Evolutionary conservation across 2,329 filamentous ascomycete genomes (phyloP), one percentile per base, ranked within the genome.

Genomic region (Dactylellina haptotyla): DNA sequence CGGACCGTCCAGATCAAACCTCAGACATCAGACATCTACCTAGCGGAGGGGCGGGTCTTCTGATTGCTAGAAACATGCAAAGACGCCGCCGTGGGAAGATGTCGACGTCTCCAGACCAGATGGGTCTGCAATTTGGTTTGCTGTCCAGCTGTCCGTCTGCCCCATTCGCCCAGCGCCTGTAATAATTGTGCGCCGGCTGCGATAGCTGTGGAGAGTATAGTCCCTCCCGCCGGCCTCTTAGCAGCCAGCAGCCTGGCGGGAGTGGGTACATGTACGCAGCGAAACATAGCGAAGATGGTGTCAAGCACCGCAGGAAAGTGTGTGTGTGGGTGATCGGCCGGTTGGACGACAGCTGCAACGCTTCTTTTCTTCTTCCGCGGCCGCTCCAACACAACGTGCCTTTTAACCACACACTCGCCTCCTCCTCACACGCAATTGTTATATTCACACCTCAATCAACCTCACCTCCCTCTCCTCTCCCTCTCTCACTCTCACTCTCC

Each of bases 281-380:
- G n/a, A n/a, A n/a, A n/a, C n/a, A n/a, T n/a, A n/a, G n/a, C n/a
- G n/a, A n/a, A n/a, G n/a, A n/a, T n/a, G n/a, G n/a, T n/a, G 26
- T 25, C n/a, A 37, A 54, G 26, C 28, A 39, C 30, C 20, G 37
- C n/a, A 54, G 28, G 23, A 43, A 34, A 26, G 58, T 56, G 3
- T 16, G 18, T n/a, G 12, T 16, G 41, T 9, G 16, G 12, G 12
- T 10, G 9, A 39, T 39, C 16, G 34, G 3, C 5, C 16, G n/a
- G 54, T 63, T 62, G 61, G 69, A 73, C 69, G 61, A 73, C 69
- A 73, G 51, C 61, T 56, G n/a, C 69, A 73, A 73, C 69, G 61
- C 59, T 56, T 63, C 58, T 58, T 54, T 72, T 63, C 65, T 63
- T 62, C 41, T 61, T 62, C 57, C 39, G 4, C 28, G n/a, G n/a